Conservation (phyloP, 768 basidiomycete species). For the Lactifluus echinatus region DNA sequence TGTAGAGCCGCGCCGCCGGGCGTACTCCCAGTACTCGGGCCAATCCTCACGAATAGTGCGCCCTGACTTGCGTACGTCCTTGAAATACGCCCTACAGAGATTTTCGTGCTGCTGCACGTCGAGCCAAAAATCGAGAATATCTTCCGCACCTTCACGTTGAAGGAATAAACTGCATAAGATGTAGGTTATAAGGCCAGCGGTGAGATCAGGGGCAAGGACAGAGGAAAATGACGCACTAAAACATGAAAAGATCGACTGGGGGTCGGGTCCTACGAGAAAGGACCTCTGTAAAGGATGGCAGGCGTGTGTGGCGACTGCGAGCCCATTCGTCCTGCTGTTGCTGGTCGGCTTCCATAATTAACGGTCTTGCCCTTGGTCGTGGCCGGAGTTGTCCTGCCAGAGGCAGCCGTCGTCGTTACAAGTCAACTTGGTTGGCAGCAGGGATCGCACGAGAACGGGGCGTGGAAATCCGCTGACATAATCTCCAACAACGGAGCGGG, state of each 20-base stretch:
- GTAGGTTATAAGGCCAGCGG: slow-evolving; percentile 11
- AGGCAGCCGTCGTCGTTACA: not conserved
- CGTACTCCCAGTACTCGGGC: slow-evolving; percentile 97
- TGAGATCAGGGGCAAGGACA: slow-evolving; percentile 10
- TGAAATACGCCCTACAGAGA: slow-evolving; percentile 97
- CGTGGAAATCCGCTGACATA: slow-evolving; percentile 15
- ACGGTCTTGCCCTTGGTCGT: slow-evolving; percentile 2
- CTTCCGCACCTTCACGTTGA: slow-evolving; percentile 92
- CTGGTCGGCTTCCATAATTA: slow-evolving; percentile 29
- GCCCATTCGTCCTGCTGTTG: slow-evolving; percentile 64
- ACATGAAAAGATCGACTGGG: slow-evolving; percentile 98
- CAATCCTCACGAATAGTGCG: slow-evolving; percentile 91
- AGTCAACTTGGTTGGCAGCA: not conserved
- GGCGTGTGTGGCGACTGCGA: slow-evolving; percentile 58
- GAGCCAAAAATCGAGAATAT: slow-evolving; percentile 96
- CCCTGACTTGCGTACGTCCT: slow-evolving; percentile 94
- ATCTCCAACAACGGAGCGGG: not conserved
- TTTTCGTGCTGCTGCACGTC: slow-evolving; percentile 99
- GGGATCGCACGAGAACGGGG: not conserved
- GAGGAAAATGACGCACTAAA: slow-evolving; percentile 62
- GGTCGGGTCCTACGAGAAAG: slow-evolving; percentile 84
- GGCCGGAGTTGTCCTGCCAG: not conserved
- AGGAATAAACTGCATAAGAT: slow-evolving; percentile 74
- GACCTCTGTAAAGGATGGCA: slow-evolving; percentile 88
- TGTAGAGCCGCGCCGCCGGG: slow-evolving; percentile 83